A percentile compares a stretch with the other conserved stretches of the same genome.
phyloP scores from a whole-genome alignment of 1,284 basidiomycete species.

The Trichosporon asahii region DNA sequence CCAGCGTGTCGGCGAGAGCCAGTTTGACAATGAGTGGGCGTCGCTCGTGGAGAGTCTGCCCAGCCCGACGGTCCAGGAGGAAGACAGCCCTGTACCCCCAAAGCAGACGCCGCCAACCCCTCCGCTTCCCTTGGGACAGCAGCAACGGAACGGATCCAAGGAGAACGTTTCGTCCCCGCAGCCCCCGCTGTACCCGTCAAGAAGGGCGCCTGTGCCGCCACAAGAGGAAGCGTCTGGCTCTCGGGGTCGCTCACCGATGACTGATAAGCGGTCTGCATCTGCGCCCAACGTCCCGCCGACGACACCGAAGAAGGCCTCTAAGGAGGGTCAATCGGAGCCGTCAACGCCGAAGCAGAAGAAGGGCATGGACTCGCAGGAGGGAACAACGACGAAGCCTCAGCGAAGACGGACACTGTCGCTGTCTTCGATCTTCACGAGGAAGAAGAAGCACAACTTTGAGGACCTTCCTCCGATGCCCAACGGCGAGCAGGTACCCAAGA shows the following conservation, averaged over 20 bases:
- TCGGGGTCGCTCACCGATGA: background rate
- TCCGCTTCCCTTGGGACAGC: background rate
- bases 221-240: background rate
- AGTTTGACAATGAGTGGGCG: conserved; percentile 6
- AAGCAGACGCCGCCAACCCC: background rate
- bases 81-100: background rate
- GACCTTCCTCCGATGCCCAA: conserved; percentile 12
- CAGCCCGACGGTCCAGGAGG: background rate
- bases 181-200: background rate
- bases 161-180: background rate
- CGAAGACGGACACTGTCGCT: conserved; percentile 20
- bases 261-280: background rate
- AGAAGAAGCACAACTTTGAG: conserved; percentile 14
- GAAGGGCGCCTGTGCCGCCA: background rate
- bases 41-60: conserved; percentile 5
- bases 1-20: background rate
- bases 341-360: conserved; percentile 14
- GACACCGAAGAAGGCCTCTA: background rate
- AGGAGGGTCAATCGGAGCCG: background rate
- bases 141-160: background rate
- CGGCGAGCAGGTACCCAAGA: background rate
- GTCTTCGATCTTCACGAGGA: conserved; percentile 19
- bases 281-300: background rate
- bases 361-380: background rate
- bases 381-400: background rate